phyloP scores from a whole-genome alignment of 306 rosid species.

The Ochetophila trinervis region DNA sequence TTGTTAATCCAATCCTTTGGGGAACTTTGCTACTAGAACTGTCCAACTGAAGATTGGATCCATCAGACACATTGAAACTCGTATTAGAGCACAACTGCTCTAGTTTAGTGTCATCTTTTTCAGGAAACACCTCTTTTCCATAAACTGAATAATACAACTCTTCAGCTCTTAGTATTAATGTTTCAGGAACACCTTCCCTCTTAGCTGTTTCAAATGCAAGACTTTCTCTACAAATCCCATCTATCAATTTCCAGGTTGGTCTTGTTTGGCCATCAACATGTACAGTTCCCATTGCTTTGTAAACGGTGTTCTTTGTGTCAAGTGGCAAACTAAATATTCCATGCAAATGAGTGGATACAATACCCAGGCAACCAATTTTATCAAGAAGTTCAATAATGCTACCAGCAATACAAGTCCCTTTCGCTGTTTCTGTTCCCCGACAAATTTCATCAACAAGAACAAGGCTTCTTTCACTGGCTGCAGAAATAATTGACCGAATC shows the following conservation, averaged over 20 bases:
- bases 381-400: slow-evolving; percentile 84
- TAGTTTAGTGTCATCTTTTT: slow-evolving; percentile 28
- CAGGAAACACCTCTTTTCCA: slow-evolving; percentile 37
- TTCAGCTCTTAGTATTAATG: slow-evolving; percentile 74
- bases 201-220: slow-evolving; percentile 96
- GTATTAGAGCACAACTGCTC: slow-evolving; percentile 26
- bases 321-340: slow-evolving; percentile 81
- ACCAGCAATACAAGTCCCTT: slow-evolving; percentile 97
- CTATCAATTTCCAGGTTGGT: slow-evolving; percentile 83
- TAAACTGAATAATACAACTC: slow-evolving; percentile 58
- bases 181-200: slow-evolving; percentile 75
- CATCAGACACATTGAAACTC: slow-evolving; percentile 34
- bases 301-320: slow-evolving; percentile 48
- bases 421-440: slow-evolving; percentile 94
- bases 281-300: slow-evolving; percentile 80
- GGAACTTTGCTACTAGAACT: slow-evolving; percentile 19
- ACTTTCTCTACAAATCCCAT: slow-evolving; percentile 87
- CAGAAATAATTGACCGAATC: slow-evolving; percentile 68
- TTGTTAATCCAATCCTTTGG: slow-evolving; percentile 24
- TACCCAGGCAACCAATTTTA: slow-evolving; percentile 74
- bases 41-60: slow-evolving; percentile 26
- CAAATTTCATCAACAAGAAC: slow-evolving; percentile 96
- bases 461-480: slow-evolving; percentile 74
- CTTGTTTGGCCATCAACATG: slow-evolving; percentile 59
- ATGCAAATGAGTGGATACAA: slow-evolving; percentile 93